Evolutionary conservation across 495 filamentous ascomycete genomes (phyloP).

Genomic region (Penicillium riverlandense): DNA sequence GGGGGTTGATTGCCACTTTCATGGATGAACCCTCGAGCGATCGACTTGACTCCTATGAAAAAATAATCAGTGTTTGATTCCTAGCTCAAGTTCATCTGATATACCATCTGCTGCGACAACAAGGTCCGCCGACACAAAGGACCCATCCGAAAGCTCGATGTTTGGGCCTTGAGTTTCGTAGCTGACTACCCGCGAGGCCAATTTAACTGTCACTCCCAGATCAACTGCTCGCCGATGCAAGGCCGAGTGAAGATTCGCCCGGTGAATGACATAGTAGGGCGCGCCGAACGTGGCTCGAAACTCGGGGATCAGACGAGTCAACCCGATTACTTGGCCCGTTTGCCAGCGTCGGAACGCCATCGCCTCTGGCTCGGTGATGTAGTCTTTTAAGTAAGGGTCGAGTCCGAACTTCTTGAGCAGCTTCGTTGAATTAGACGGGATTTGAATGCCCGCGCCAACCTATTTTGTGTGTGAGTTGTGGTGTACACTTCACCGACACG

Average conservation of each 20-base stretch:
- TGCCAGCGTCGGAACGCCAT: conserved; percentile 32
- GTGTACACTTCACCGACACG: neutral
- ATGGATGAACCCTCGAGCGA: conserved; percentile 19
- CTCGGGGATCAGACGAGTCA: conserved; percentile 24
- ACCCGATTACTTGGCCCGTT: conserved; percentile 27
- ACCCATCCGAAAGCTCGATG: conserved; percentile 9
- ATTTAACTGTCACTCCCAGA: conserved; percentile 18
- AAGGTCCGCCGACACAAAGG: conserved; percentile 16
- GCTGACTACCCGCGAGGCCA: conserved; percentile 9
- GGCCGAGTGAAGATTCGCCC: conserved; percentile 29
- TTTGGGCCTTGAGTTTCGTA: conserved; percentile 14
- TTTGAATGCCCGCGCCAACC: conserved; percentile 51
- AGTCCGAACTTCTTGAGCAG: conserved; percentile 34
- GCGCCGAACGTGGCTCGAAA: conserved; percentile 27
- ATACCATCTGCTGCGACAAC: conserved; percentile 34
- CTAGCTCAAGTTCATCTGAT: neutral
- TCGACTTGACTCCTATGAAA: conserved; percentile 22
- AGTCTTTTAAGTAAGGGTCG: conserved; percentile 13
- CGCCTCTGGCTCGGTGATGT: conserved; percentile 22
- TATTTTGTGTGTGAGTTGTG: conserved; percentile 5
- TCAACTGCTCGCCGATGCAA: conserved; percentile 23
- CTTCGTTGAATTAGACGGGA: conserved; percentile 43
- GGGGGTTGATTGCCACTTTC: conserved; percentile 11
- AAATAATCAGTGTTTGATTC: neutral
- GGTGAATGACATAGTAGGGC: conserved; percentile 33